Conservation (phyloP, 2,329 filamentous ascomycete species). For the Fusarium virguliforme region DNA sequence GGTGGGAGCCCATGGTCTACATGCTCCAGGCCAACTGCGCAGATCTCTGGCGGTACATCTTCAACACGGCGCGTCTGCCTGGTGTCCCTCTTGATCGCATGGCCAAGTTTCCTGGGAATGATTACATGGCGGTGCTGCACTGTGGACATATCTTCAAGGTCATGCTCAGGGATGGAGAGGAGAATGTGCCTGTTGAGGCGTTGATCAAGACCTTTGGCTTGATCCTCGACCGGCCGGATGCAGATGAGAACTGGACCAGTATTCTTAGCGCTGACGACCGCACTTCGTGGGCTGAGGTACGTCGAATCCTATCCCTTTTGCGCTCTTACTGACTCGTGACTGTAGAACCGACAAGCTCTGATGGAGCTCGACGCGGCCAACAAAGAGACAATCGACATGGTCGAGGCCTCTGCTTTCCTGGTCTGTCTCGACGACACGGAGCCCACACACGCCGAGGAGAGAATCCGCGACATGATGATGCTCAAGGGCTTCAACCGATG, state of each 20-base stretch:
- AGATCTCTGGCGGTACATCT: constrained; percentile 30
- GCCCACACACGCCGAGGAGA: constrained; percentile 23
- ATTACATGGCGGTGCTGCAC: constrained; percentile 33
- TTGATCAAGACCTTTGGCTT: constrained; percentile 22
- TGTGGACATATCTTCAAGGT: constrained; percentile 38
- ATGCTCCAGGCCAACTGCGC: constrained; percentile 30
- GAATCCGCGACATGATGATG: constrained; percentile 34
- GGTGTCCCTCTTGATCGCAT: constrained; percentile 29
- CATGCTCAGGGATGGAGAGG: constrained; percentile 13
- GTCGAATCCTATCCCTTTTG: not conserved
- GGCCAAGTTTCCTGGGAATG: constrained; percentile 28
- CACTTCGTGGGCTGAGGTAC: constrained; percentile 33
- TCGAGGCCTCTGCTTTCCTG: constrained; percentile 33
- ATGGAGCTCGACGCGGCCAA: constrained; percentile 22
- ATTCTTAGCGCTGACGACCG: constrained; percentile 38
- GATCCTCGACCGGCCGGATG: constrained; percentile 14
- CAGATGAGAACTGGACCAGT: constrained; percentile 26
- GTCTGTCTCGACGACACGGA: constrained; percentile 35
- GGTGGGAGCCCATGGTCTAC: constrained; percentile 31
- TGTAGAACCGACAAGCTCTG: constrained; percentile 29
- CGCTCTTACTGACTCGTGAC: constrained; percentile 6
- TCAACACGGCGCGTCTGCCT: constrained; percentile 30
- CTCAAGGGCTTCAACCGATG: constrained; percentile 35
- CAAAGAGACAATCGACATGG: constrained; percentile 29
- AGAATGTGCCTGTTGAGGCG: constrained; percentile 16